Percentiles rank a stretch among this genome's conserved stretches.
Evolutionary conservation across 2,329 filamentous ascomycete genomes (phyloP).

Genomic region (Paecilomyces formosus): DNA sequence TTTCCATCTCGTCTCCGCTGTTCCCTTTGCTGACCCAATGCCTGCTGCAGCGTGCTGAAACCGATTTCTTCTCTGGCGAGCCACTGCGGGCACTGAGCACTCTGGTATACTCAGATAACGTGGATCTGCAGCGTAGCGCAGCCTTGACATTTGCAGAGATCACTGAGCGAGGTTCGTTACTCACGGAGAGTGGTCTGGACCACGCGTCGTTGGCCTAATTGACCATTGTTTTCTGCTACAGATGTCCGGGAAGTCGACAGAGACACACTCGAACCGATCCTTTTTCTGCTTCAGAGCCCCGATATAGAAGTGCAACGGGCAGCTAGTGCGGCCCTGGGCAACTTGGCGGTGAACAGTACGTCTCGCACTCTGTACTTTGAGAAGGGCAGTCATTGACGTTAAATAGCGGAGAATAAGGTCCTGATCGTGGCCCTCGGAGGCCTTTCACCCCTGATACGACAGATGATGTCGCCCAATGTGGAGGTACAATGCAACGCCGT

Average conservation of each 20-base stretch:
- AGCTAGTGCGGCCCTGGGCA: slow-evolving; percentile 90
- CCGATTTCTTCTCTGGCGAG: slow-evolving; percentile 96
- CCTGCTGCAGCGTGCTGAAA: slow-evolving; percentile 70
- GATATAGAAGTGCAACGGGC: slow-evolving; percentile 97
- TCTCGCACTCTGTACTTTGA: slow-evolving; percentile 12
- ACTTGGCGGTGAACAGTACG: slow-evolving; percentile 94
- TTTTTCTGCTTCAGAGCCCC: slow-evolving; percentile 87
- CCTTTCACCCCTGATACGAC: slow-evolving; percentile 82
- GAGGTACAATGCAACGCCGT: slow-evolving; percentile 99
- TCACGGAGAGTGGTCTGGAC: neutral
- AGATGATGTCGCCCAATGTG: slow-evolving; percentile 97
- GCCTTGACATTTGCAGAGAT: slow-evolving; percentile 99
- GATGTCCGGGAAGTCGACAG: slow-evolving; percentile 95
- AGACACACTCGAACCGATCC: slow-evolving; percentile 89
- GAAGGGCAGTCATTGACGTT: slow-evolving; percentile 33
- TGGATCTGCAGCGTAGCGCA: slow-evolving; percentile 93
- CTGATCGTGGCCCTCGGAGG: slow-evolving; percentile 89
- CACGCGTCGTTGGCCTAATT: neutral
- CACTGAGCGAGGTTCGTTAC: slow-evolving; percentile 74
- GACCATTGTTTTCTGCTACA: slow-evolving; percentile 29
- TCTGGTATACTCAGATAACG: slow-evolving; percentile 96
- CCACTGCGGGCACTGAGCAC: slow-evolving; percentile 90
- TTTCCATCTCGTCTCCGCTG: slow-evolving; percentile 3
- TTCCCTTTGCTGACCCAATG: slow-evolving; percentile 11
- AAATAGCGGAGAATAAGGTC: slow-evolving; percentile 92